Base-by-base conservation (phyloP, 2,329 filamentous ascomycete species). In the Helminthosporium solani region DNA sequence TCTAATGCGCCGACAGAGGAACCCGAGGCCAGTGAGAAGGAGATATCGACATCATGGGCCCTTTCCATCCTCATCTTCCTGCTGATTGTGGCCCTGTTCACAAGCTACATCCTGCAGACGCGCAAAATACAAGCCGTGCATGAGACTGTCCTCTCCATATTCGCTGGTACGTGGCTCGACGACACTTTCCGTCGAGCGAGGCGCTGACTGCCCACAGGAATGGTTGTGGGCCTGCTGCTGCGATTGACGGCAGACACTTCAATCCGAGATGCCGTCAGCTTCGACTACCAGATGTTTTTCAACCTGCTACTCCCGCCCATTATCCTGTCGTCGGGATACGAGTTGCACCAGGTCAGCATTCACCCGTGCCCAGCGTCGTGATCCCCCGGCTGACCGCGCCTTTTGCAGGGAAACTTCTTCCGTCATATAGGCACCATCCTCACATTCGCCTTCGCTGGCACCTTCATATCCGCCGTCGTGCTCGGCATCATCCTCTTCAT, bases 221-320 rank as follows among this genome's bases (percentile, higher is more conserved):
- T 97, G 94, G 86, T 90, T 47, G 90, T 99, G 50, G 94, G 94
- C 5, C 77, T 99, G 60, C 81, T 95, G 49, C 84, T 99, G 47
- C 83, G 94, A 64, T 76, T 96, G 53, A 88, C 84, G 34, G 85
- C 87, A 42, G 86, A 87, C 56, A 86, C 89, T 52, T 89, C 87
- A 53, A 90, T 99, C 61, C 86, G 91, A 70, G 88, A 88, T 67
- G 85, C 89, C 54, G 90, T 99, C 65, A 95, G 87, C 72, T 99
- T 99, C 78, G 88, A 97, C 75, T 96, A 96, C 70, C 91, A 97
- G 68, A 96, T 97, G 78, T 99, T 99, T 79, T 99, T 99, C 79
- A 99, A 99, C 72, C 82, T 99, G 36, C 83, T 99, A 11, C 87
- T 99, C n/a, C 94, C 94, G 30, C 94, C 94, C 46, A 99, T 99